A percentile compares a stretch with the other conserved stretches of the same genome.
Conservation (phyloP, 108 stramenopile species). For the Parietichytrium sp. region DNA sequence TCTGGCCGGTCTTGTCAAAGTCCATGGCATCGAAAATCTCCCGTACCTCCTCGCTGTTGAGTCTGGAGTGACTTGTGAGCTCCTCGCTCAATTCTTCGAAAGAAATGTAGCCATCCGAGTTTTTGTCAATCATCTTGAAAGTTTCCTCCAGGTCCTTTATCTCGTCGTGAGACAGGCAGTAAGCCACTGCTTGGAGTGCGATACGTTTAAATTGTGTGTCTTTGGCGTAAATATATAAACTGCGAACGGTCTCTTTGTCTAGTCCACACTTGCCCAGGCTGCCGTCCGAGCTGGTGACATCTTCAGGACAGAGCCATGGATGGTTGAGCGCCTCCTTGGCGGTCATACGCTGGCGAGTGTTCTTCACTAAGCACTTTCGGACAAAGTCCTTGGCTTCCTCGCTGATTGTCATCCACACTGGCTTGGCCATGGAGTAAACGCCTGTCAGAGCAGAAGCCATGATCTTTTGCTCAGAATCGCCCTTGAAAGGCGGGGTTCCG, state of each 20-base stretch:
- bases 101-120: slow-evolving; percentile 38
- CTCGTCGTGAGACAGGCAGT: slow-evolving; percentile 40
- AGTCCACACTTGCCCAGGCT: neutral
- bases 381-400: slow-evolving; percentile 62
- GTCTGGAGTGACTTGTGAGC: neutral
- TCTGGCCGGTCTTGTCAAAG: slow-evolving; percentile 36
- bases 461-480: slow-evolving; percentile 55
- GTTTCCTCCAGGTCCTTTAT: slow-evolving; percentile 49
- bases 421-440: slow-evolving; percentile 28
- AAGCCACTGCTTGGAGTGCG: slow-evolving; percentile 43
- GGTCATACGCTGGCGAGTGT: slow-evolving; percentile 45
- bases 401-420: slow-evolving; percentile 43
- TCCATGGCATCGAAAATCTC: slow-evolving; percentile 35
- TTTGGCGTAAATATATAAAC: slow-evolving; percentile 34
- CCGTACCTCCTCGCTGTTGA: neutral
- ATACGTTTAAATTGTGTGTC: slow-evolving; percentile 7
- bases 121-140: slow-evolving; percentile 46
- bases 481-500: slow-evolving; percentile 65
- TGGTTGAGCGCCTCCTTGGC: slow-evolving; percentile 52
- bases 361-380: slow-evolving; percentile 46
- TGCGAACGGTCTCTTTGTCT: slow-evolving; percentile 40
- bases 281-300: slow-evolving; percentile 12
- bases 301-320: slow-evolving; percentile 47
- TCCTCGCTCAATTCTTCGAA: slow-evolving; percentile 45
- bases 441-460: slow-evolving; percentile 44